Percentiles rank a stretch among this genome's conserved stretches.
Conservation (phyloP, 306 rosid genomes). For the Abrus pulchellus region DNA sequence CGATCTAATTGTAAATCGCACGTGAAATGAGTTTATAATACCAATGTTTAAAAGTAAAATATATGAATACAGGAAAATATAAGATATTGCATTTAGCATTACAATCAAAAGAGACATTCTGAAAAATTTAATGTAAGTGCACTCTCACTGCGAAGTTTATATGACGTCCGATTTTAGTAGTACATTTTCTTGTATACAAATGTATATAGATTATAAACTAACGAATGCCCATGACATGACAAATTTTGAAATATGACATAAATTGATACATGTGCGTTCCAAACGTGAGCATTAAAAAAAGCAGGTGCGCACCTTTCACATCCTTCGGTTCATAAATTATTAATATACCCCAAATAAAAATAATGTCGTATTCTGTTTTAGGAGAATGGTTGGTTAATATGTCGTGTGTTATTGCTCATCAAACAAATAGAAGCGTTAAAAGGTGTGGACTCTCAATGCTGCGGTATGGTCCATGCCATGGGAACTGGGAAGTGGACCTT, state of each 20-base stretch:
- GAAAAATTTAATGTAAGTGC: background rate
- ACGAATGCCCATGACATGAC: background rate
- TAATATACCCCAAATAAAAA: slow-evolving; percentile 1
- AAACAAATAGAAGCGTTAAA: background rate
- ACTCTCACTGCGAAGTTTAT: background rate
- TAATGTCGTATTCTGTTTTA: slow-evolving; percentile 5
- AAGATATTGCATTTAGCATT: background rate
- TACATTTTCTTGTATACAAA: too few species aligned
- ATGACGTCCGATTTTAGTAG: too few species aligned
- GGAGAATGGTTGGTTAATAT: slow-evolving; percentile 21
- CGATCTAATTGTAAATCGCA: background rate
- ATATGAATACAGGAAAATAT: background rate
- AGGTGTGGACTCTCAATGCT: background rate
- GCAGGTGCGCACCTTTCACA: background rate
- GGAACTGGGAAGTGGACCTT: too few species aligned
- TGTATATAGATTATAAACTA: too few species aligned
- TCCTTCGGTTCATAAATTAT: background rate
- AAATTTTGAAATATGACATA: background rate
- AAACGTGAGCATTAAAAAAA: background rate
- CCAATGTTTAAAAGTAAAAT: background rate
- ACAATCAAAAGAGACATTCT: background rate
- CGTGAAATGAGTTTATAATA: background rate
- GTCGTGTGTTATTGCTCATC: background rate
- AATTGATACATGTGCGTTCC: background rate
- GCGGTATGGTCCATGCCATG: background rate